Conservation (phyloP, 1,284 basidiomycete genomes). For the Malassezia dermatis region DNA sequence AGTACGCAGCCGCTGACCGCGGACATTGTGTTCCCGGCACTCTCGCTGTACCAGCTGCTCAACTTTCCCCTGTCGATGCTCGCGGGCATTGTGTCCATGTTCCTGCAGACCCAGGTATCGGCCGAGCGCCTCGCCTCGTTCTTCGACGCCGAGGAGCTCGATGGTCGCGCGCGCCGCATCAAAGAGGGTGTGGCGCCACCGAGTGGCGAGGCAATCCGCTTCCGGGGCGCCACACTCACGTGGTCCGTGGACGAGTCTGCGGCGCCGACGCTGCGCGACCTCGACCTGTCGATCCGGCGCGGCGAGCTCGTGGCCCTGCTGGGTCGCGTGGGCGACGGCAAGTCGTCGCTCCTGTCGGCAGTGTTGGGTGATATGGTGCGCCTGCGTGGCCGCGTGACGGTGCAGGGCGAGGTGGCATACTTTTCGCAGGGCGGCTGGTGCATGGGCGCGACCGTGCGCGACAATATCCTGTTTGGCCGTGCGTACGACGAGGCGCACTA, state of each 20-base stretch:
- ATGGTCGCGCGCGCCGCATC: slow-evolving; percentile 48
- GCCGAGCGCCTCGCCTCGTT: slow-evolving; percentile 69
- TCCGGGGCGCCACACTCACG: slow-evolving; percentile 49
- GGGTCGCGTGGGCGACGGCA: slow-evolving; percentile 84
- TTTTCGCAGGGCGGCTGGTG: slow-evolving; percentile 81
- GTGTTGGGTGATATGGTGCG: slow-evolving; percentile 75
- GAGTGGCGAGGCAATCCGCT: slow-evolving; percentile 49
- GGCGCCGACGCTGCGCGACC: slow-evolving; percentile 62
- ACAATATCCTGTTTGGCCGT: slow-evolving; percentile 62
- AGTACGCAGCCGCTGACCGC: slow-evolving; percentile 67
- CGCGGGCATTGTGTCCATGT: slow-evolving; percentile 55
- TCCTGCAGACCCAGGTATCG: slow-evolving; percentile 67
- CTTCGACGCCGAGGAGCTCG: slow-evolving; percentile 65
- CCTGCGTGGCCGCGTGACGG: slow-evolving; percentile 60
- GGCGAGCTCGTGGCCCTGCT: slow-evolving; percentile 79
- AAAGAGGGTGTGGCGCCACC: slow-evolving; percentile 1
- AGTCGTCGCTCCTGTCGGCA: slow-evolving; percentile 54
- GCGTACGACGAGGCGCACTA: slow-evolving; percentile 62
- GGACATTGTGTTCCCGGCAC: slow-evolving; percentile 86
- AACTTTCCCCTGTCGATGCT: slow-evolving; percentile 74
- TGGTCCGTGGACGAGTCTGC: slow-evolving; percentile 57
- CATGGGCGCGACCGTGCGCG: slow-evolving; percentile 50
- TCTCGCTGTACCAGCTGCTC: slow-evolving; percentile 81
- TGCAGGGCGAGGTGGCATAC: slow-evolving; percentile 70
- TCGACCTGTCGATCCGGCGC: slow-evolving; percentile 65